Base-by-base conservation (phyloP, 352 stramenopile genomes). In the Phytophthora sp. region DNA sequence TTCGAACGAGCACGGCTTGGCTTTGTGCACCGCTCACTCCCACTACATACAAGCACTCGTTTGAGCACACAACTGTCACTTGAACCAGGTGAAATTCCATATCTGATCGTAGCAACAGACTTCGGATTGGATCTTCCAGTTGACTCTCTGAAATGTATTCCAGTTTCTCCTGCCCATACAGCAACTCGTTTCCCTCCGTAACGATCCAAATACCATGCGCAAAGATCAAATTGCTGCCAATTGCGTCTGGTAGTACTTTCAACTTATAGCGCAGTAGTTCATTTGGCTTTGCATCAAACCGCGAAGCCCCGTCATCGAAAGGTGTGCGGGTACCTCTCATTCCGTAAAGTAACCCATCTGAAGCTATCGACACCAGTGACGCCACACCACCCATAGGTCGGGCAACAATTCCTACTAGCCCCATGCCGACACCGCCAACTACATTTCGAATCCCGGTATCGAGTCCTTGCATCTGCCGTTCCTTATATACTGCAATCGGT, bases 201-300 rank as follows among this genome's bases (percentile, higher is more conserved):
- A 84, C 61, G 3, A 89, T 52, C 77, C 84, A 95, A 20, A 87
- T 38, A 3, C 82, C 87, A 51, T 89, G 82, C 13, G 84, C 87
- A 34, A 84, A 87, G 26, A 86, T 67, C 5, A 95, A 73, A 38
- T 66, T 69, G 10, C 45, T 72, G 7, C 73, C 76, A 5, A 80
- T 68, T 1, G 74, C 72, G 43, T 91, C 74, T 5, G 68, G 66
- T 2, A 94, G 37, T 8, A 92, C 79, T 57, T 94, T 90, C 43
- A 95, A 62, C 55, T 91, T 91, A 63, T 90, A 91, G 10, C 87
- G 84, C 20, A 92, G 66, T 9, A 90, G 46, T 27, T 91, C 84
- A 49, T 95, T 92, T 9, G 77, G 78, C 13, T 63, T 57, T 2
- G 81, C 77, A 41, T 84, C 69, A 45, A 92, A 88, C 0, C 56